Evolutionary conservation across 192 early-diverging fungal genomes (phyloP), one percentile per base, ranked within the genome.

Genomic region (Coemansia sp.): DNA sequence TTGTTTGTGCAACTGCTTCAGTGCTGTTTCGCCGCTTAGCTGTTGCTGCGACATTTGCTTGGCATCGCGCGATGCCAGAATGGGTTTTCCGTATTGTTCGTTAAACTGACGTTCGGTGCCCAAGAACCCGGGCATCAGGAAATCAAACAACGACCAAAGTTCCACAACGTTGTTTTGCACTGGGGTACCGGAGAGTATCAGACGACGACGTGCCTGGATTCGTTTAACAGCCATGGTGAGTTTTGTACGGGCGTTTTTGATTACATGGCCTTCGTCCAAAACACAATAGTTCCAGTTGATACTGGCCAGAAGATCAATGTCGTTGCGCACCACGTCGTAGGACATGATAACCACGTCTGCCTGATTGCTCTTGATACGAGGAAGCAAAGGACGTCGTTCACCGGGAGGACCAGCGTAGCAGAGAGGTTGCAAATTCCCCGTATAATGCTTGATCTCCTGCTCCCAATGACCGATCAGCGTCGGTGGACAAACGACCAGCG

Each of bases 111-210:
- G 88, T 71, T 98, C 94, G 7, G 94, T 92, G 1, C 96, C 96
- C 62, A 99, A 76, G 68, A 97, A 98, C 5, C 96, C 97, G 6
- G 97, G 97, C 96, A 99, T 98, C 68, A 99, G 69, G 72, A 96
- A 99, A 70, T 98, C 96, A 73, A 98, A 98, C 63, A 99, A 75
- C 8, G 94, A 95, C 97, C 96, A 98, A 62, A 99, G 83, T 74
- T 99, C 97, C 5, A 96, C 66, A 8, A 96, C 94, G 72, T 97
- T 97, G 76, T 99, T 99, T 81, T 96, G 96, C 62, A 99, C 92
- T 0, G 97, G 97, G 20, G 96, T 99, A 30, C 97, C 97, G 3
- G 96, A 97, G 36, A 99, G 84, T 42, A 99, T 96, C 29, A 98
- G 76, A 1, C 96, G 88, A 57, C 96, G 92, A 34, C 90, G 90